phyloP scores from a whole-genome alignment of 2,329 filamentous ascomycete genomes.

The Diaporthe capsici region DNA sequence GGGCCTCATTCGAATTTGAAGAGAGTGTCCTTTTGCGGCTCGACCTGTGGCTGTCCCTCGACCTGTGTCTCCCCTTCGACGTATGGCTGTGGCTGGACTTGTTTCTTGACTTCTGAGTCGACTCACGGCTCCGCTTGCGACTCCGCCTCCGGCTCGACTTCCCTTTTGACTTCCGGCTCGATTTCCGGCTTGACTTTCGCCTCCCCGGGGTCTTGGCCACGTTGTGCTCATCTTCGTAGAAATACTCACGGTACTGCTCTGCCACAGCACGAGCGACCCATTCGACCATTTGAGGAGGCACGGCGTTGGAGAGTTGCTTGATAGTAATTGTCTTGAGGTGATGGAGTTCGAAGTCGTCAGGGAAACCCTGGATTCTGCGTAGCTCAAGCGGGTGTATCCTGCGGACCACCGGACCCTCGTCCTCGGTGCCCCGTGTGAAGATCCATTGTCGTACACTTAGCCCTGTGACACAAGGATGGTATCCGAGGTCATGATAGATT shows the following conservation, averaged over 20 bases:
- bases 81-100: not conserved
- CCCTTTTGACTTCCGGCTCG: not conserved
- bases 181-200: not conserved
- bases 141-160: not conserved
- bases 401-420: not conserved
- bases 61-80: not conserved
- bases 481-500: not conserved
- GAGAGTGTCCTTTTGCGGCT: not conserved
- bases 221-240: not conserved
- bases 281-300: slow-evolving; percentile 3
- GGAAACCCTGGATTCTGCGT: not conserved
- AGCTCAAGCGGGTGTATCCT: not conserved
- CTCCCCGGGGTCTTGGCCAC: not conserved
- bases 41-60: not conserved
- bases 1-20: not conserved
- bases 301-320: not conserved
- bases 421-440: not conserved
- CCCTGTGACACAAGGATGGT: not conserved
- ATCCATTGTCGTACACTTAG: not conserved
- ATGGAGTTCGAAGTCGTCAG: not conserved
- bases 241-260: not conserved
- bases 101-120: not conserved
- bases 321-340: accelerated
- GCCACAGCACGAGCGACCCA: not conserved
- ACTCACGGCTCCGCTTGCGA: not conserved